Conservation (phyloP, 2,329 filamentous ascomycete genomes). For the Knoxdaviesia capensis region DNA sequence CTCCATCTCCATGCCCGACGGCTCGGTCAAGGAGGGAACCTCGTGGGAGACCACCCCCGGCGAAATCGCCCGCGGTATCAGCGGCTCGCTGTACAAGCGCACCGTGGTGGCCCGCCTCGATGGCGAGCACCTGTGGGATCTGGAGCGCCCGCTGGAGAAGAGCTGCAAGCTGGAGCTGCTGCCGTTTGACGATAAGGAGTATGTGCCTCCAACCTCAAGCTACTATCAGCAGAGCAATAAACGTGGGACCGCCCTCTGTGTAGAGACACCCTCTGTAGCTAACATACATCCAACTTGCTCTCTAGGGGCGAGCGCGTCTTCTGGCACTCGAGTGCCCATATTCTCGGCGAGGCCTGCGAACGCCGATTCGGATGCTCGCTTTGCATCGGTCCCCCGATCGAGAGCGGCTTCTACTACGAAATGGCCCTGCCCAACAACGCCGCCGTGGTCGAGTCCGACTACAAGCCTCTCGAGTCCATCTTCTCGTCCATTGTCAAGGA, state of each 20-base stretch:
- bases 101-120: conserved; percentile 76
- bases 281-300: not conserved
- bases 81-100: conserved; percentile 67
- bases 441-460: conserved; percentile 56
- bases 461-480: conserved; percentile 65
- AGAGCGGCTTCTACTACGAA: conserved; percentile 93
- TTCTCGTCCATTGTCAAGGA: conserved; percentile 80
- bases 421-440: conserved; percentile 62
- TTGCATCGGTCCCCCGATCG: conserved; percentile 82
- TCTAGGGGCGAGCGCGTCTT: conserved; percentile 68
- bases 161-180: conserved; percentile 72
- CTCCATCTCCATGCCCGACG: conserved; percentile 52
- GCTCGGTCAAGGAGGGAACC: conserved; percentile 50
- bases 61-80: conserved; percentile 58
- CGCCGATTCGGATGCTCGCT: conserved; percentile 77
- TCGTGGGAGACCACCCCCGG: conserved; percentile 84
- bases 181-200: conserved; percentile 40
- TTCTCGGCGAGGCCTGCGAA: conserved; percentile 88
- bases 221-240: not conserved
- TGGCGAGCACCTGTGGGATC: conserved; percentile 69
- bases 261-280: too few relatives aligned
- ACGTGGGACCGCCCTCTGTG: too few relatives aligned
- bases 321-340: conserved; percentile 92
- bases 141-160: conserved; percentile 75
- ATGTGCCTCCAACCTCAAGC: not conserved